phyloP scores from a whole-genome alignment of 495 filamentous ascomycete species.

The Neurospora tetrasperma region DNA sequence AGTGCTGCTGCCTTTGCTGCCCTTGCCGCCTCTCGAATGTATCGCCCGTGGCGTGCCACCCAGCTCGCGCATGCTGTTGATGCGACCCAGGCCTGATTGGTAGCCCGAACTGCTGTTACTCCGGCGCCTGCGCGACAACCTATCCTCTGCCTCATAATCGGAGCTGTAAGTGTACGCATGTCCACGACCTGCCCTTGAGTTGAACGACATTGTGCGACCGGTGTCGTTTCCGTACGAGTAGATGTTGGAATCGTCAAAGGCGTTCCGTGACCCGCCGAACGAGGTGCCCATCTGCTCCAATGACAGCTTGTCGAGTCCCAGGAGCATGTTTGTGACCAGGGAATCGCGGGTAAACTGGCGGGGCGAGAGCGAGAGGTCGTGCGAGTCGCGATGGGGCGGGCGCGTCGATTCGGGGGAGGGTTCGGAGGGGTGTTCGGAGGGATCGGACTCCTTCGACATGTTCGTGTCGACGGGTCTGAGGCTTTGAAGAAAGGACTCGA shows the following conservation, averaged over 20 bases:
- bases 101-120: conserved; percentile 77
- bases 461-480: conserved; percentile 24
- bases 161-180: conserved; percentile 69
- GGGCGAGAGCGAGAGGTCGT: conserved; percentile 72
- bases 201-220: conserved; percentile 24
- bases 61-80: conserved; percentile 50
- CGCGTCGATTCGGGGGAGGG: conserved; percentile 20
- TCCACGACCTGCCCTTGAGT: conserved; percentile 35
- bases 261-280: conserved; percentile 10
- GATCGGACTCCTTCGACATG: conserved; percentile 21
- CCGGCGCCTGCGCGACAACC: conserved; percentile 54
- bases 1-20: conserved; percentile 62
- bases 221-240: conserved; percentile 22
- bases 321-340: conserved; percentile 83
- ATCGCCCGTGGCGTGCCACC: conserved; percentile 24
- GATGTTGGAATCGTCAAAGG: conserved; percentile 21
- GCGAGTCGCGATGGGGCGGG: conserved; percentile 53
- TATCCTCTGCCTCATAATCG: conserved; percentile 55
- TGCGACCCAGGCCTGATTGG: conserved; percentile 48
- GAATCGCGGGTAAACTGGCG: conserved; percentile 72
- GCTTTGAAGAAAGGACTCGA: conserved; percentile 25
- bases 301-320: conserved; percentile 74
- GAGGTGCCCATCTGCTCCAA: conserved; percentile 37
- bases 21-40: conserved; percentile 46
- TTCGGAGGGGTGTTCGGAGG: background rate